Percentiles rank a stretch among this genome's conserved stretches.
Evolutionary conservation across 306 rosid genomes (phyloP).

Genomic region (Prunus salicina): DNA sequence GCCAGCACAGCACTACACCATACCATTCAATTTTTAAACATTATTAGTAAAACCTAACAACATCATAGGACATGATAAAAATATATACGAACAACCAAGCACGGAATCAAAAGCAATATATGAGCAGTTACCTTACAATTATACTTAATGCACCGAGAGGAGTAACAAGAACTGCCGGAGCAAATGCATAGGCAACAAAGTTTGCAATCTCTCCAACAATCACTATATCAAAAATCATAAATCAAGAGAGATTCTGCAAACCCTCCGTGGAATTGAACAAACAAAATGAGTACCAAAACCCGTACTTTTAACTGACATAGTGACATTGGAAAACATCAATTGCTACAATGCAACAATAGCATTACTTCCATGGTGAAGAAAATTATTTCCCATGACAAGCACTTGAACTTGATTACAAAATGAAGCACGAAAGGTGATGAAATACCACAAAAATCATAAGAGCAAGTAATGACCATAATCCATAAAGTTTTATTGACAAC

Average conservation of each 20-base stretch:
- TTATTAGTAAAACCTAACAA: constrained; percentile 11
- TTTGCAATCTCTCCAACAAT: constrained; percentile 84
- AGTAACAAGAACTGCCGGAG: constrained; percentile 88
- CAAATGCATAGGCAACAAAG: constrained; percentile 84
- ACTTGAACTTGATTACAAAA: neutral
- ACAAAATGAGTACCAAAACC: constrained; percentile 7
- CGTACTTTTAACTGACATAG: neutral
- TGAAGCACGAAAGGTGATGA: neutral
- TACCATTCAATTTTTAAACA: constrained; percentile 15
- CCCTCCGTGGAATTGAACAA: constrained; percentile 33
- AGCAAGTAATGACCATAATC: neutral
- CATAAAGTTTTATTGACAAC: neutral
- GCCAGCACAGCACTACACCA: constrained; percentile 77
- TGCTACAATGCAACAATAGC: neutral
- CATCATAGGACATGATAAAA: constrained; percentile 14
- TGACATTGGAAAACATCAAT: neutral
- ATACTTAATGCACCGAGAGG: constrained; percentile 95
- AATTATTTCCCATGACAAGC: neutral
- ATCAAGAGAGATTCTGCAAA: constrained; percentile 38
- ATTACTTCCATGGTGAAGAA: neutral
- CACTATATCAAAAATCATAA: constrained; percentile 60
- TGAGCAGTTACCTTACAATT: constrained; percentile 61
- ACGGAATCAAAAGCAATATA: constrained; percentile 11
- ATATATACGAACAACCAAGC: neutral
- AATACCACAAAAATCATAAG: constrained; percentile 2